These are phyloP conservation scores for Rhizophora apiculata DNA, from an alignment of 345 rosid genomes.

Conservation along the genomic window DNA sequence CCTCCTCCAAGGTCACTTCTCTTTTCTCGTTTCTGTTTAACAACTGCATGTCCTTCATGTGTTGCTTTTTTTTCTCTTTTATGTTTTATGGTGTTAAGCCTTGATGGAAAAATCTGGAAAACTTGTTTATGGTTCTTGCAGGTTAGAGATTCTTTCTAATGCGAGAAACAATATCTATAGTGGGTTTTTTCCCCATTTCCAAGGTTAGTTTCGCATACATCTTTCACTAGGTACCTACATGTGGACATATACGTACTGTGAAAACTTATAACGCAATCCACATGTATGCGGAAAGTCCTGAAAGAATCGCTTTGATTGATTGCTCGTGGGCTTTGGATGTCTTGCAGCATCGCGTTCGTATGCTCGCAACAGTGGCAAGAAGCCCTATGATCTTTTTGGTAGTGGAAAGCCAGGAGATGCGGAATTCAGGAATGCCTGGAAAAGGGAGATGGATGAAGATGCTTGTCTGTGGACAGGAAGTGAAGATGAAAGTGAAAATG, in stretches of 20 bases:
- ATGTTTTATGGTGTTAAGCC: background rate
- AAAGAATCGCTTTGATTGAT: background rate
- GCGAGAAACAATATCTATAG: constrained; percentile 2
- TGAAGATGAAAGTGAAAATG: constrained; percentile 58
- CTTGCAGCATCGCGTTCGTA: constrained; percentile 52
- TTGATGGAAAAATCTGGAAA: background rate
- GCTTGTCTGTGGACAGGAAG: constrained; percentile 75
- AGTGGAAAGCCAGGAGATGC: constrained; percentile 51
- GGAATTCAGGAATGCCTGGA: constrained; percentile 65
- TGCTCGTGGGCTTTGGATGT: background rate
- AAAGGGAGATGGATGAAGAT: constrained; percentile 65
- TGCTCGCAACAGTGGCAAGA: constrained; percentile 42
- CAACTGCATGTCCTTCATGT: too few species aligned
- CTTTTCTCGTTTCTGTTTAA: background rate
- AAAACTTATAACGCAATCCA: background rate
- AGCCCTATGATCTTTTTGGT: constrained; percentile 74
- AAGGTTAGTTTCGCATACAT: constrained; percentile 17
- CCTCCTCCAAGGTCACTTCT: background rate
- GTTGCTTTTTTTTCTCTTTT: background rate
- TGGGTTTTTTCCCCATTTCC: constrained; percentile 19
- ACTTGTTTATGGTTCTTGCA: constrained; percentile 10
- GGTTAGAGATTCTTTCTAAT: constrained; percentile 7
- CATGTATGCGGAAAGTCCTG: constrained; percentile 23
- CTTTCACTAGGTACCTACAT: too few species aligned
- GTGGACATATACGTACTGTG: background rate